Evolutionary conservation across 2,329 filamentous ascomycete genomes (phyloP).

Genomic region (Tolypocladium tundrense): DNA sequence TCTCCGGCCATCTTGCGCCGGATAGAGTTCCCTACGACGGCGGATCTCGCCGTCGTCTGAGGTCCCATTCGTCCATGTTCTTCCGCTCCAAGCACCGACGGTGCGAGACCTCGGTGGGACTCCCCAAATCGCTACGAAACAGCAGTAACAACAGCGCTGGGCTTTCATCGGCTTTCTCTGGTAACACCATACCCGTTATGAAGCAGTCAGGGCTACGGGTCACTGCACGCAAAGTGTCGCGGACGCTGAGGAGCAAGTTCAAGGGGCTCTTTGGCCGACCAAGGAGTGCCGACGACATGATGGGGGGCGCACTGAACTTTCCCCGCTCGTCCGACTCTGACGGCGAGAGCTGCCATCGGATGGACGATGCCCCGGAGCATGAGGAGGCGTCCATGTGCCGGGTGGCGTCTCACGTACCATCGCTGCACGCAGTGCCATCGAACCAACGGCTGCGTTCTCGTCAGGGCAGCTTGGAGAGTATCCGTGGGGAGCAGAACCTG

Average conservation of each 20-base stretch:
- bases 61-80: slow-evolving; percentile 32
- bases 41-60: slow-evolving; percentile 23
- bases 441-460: slow-evolving; percentile 38
- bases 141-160: slow-evolving; percentile 30
- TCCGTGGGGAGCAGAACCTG: slow-evolving; percentile 27
- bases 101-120: slow-evolving; percentile 21
- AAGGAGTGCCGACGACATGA: slow-evolving; percentile 9
- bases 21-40: slow-evolving; percentile 25
- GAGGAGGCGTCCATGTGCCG: slow-evolving; percentile 35
- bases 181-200: slow-evolving; percentile 9
- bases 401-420: slow-evolving; percentile 39
- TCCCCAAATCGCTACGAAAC: slow-evolving; percentile 40
- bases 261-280: slow-evolving; percentile 29
- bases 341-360: slow-evolving; percentile 19
- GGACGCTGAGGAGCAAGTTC: slow-evolving; percentile 49
- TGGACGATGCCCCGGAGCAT: slow-evolving; percentile 21
- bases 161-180: slow-evolving; percentile 19
- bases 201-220: slow-evolving; percentile 28
- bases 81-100: slow-evolving; percentile 28
- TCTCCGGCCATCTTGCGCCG: slow-evolving; percentile 23
- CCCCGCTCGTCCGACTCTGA: slow-evolving; percentile 10
- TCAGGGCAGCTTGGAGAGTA: slow-evolving; percentile 44
- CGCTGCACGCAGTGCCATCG: slow-evolving; percentile 35
- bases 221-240: slow-evolving; percentile 52
- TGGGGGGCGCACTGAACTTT: not conserved